Evolutionary conservation across 805 yeast genomes (phyloP).

Genomic region (Blastobotrys attinorum): DNA sequence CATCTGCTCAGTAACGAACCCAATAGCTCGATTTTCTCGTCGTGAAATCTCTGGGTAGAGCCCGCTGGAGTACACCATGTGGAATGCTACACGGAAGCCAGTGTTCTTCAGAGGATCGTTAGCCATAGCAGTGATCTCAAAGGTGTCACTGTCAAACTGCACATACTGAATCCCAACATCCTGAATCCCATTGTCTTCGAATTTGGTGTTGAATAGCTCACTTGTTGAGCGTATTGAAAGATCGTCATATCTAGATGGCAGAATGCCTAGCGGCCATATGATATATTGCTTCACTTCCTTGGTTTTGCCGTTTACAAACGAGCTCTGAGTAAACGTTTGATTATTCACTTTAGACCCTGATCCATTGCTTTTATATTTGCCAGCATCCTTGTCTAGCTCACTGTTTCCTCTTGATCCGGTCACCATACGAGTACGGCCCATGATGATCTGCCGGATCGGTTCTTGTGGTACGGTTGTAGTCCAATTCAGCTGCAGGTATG

Average conservation of each 20-base stretch:
- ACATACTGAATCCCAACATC: neutral
- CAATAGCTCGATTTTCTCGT: too few relatives aligned
- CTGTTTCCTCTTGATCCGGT: neutral
- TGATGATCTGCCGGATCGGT: neutral
- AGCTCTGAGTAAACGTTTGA: neutral
- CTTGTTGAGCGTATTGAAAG: neutral
- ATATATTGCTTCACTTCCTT: neutral
- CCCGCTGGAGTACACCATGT: neutral
- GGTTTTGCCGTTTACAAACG: too few relatives aligned
- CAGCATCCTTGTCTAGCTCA: neutral
- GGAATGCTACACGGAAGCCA: neutral
- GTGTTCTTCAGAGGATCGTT: neutral
- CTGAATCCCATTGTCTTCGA: neutral
- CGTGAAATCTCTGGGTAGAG: too few relatives aligned
- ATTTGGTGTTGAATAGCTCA: neutral
- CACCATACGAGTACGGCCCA: neutral
- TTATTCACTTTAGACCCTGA: neutral
- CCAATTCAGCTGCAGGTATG: neutral
- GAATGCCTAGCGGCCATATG: neutral
- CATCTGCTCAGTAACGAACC: too few relatives aligned
- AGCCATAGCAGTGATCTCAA: neutral
- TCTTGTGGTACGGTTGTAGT: neutral
- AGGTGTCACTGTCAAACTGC: neutral
- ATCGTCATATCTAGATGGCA: neutral
- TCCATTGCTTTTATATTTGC: neutral